Evolutionary conservation across 441 rosid species (phyloP).

Genomic region (Euphorbia corollata): DNA sequence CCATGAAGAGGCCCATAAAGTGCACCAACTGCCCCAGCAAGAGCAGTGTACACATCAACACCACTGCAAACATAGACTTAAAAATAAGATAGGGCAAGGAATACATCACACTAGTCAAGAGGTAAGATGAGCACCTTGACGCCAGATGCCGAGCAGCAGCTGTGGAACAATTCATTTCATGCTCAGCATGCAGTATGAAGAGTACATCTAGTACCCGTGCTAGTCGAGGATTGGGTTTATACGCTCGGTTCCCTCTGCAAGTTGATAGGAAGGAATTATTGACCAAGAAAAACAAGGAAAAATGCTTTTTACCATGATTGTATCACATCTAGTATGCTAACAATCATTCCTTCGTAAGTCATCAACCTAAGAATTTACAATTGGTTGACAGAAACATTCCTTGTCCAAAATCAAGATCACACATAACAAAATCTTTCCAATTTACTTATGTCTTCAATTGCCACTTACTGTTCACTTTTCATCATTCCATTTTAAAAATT

Average conservation of each 20-base stretch:
- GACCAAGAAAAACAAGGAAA: constrained; percentile 3
- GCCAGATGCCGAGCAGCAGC: constrained; percentile 98
- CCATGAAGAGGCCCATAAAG: constrained; percentile 94
- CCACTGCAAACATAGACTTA: constrained; percentile 48
- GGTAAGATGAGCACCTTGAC: constrained; percentile 52
- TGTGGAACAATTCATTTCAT: constrained; percentile 98
- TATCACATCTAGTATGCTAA: neutral
- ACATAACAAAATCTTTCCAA: neutral
- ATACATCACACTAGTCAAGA: constrained; percentile 8
- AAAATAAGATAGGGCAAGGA: neutral
- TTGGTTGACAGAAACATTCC: neutral
- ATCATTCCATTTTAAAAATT: neutral
- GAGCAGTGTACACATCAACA: constrained; percentile 83
- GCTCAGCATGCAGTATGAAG: constrained; percentile 92
- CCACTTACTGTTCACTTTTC: neutral
- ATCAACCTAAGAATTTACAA: constrained; percentile 1
- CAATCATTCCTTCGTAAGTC: neutral
- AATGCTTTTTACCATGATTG: neutral
- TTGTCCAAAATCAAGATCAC: neutral
- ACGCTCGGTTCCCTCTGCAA: constrained; percentile 80
- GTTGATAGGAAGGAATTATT: constrained; percentile 17
- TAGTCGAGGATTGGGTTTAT: constrained; percentile 85
- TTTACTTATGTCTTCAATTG: neutral
- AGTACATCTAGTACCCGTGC: constrained; percentile 85
- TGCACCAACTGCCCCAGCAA: constrained; percentile 84